A percentile compares a stretch with the other conserved stretches of the same genome.
Evolutionary conservation across 495 filamentous ascomycete genomes (phyloP).

Genomic region (Lasiosphaeris hirsuta): DNA sequence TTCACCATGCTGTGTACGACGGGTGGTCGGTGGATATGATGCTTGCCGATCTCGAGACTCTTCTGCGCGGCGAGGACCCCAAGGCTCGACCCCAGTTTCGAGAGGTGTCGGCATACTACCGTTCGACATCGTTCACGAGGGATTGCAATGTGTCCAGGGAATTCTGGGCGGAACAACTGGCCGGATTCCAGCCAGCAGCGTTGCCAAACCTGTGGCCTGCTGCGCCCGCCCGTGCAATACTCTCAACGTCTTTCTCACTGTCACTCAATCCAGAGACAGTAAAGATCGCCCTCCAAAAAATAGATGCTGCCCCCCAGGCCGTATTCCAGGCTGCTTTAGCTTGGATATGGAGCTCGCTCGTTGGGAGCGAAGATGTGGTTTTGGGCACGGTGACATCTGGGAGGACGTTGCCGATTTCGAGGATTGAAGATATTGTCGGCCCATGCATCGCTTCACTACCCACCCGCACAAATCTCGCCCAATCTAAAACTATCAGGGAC

Average conservation of each 20-base stretch:
- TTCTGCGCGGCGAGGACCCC: slow-evolving; percentile 30
- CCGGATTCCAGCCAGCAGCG: slow-evolving; percentile 35
- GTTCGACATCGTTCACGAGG: slow-evolving; percentile 17
- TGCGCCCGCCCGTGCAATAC: slow-evolving; percentile 6
- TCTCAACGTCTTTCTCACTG: slow-evolving; percentile 19
- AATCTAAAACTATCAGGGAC: slow-evolving; percentile 49
- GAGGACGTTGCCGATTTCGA: slow-evolving; percentile 59
- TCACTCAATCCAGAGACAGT: slow-evolving; percentile 17
- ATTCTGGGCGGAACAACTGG: slow-evolving; percentile 56
- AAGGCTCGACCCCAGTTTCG: slow-evolving; percentile 51
- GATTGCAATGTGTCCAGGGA: slow-evolving; percentile 33
- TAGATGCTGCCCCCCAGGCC: slow-evolving; percentile 48
- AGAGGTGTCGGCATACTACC: slow-evolving; percentile 42
- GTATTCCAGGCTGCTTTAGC: slow-evolving; percentile 69
- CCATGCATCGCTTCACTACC: slow-evolving; percentile 71
- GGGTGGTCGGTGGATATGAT: slow-evolving; percentile 80
- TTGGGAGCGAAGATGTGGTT: slow-evolving; percentile 63
- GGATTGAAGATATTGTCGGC: slow-evolving; percentile 67
- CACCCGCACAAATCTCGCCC: slow-evolving; percentile 52
- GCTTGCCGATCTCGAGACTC: slow-evolving; percentile 54
- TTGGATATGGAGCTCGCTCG: slow-evolving; percentile 59
- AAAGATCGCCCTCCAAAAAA: slow-evolving; percentile 2
- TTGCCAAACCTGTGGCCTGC: slow-evolving; percentile 41
- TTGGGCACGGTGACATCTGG: slow-evolving; percentile 78
- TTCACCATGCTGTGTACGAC: slow-evolving; percentile 80